A percentile compares a stretch with the other conserved stretches of the same genome.
Conservation (phyloP, 108 stramenopile genomes). For the Skeletonema tropicum region DNA sequence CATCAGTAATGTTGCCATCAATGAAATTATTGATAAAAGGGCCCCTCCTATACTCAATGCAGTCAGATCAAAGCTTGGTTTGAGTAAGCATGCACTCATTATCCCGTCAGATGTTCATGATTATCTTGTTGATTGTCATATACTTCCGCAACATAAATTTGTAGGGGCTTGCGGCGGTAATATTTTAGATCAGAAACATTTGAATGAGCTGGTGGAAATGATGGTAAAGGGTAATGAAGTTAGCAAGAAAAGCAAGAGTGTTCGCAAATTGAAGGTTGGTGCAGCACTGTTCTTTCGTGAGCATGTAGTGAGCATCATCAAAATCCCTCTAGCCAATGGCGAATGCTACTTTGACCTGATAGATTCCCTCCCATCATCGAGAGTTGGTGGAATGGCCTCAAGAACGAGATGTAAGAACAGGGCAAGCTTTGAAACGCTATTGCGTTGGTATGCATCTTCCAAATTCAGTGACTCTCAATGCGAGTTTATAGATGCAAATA, state of each 20-base stretch:
- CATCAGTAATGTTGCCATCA: slow-evolving; percentile 60
- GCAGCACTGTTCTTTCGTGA: slow-evolving; percentile 90
- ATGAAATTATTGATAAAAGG: slow-evolving; percentile 72
- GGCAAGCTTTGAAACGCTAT: slow-evolving; percentile 57
- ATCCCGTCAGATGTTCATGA: slow-evolving; percentile 93
- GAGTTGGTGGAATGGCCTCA: slow-evolving; percentile 54
- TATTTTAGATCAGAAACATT: slow-evolving; percentile 65
- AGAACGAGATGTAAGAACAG: slow-evolving; percentile 78
- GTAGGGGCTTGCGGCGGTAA: slow-evolving; percentile 87
- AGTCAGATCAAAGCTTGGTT: slow-evolving; percentile 76
- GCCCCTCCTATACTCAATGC: slow-evolving; percentile 66
- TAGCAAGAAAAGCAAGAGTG: slow-evolving; percentile 50
- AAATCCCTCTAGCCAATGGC: slow-evolving; percentile 65
- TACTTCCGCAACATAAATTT: slow-evolving; percentile 82
- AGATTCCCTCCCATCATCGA: slow-evolving; percentile 74
- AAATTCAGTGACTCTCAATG: slow-evolving; percentile 79
- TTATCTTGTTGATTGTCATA: slow-evolving; percentile 82
- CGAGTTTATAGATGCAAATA: slow-evolving; percentile 78
- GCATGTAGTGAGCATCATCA: slow-evolving; percentile 88
- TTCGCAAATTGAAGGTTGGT: slow-evolving; percentile 54
- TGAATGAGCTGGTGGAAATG: slow-evolving; percentile 57
- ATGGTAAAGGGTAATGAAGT: slow-evolving; percentile 40
- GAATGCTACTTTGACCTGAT: slow-evolving; percentile 73
- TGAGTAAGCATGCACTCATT: slow-evolving; percentile 76
- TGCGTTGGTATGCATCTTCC: slow-evolving; percentile 73